Evolutionary conservation across 441 rosid species (phyloP).

Genomic region (Populus trichocarpa): DNA sequence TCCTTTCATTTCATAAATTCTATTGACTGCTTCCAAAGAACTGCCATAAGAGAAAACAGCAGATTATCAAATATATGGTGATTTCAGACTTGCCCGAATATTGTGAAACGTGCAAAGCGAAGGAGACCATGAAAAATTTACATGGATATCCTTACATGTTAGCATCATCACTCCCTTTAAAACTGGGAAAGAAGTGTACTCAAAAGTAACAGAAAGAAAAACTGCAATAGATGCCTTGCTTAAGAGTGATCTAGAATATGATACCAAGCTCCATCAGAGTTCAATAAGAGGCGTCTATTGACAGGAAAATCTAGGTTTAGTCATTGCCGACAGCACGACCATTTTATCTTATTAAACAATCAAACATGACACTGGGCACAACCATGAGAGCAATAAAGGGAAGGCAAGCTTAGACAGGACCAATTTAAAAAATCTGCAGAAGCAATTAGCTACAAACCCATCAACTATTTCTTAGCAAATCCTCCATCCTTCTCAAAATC

Average conservation of each 20-base stretch:
- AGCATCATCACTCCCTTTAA: background rate
- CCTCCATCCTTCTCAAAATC: background rate
- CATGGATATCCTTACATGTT: background rate
- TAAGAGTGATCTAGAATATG: background rate
- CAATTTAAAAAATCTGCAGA: background rate
- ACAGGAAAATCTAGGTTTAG: background rate
- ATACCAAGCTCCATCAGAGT: background rate
- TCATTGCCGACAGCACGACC: background rate
- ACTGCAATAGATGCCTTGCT: background rate
- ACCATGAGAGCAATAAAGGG: background rate
- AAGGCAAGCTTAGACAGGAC: background rate
- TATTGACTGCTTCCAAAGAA: slow-evolving; percentile 65
- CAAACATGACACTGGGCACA: background rate
- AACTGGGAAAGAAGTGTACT: background rate
- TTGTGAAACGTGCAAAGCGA: background rate
- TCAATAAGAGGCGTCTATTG: background rate
- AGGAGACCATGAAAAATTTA: background rate
- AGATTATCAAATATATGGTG: background rate
- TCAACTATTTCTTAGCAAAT: background rate
- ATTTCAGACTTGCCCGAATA: background rate
- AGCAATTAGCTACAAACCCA: background rate
- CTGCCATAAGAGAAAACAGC: slow-evolving; percentile 29
- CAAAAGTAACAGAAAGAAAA: background rate
- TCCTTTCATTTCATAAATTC: slow-evolving; percentile 90
- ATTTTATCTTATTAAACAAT: background rate